phyloP scores from a whole-genome alignment of 1,139 yeast genomes.

The Kodamaea alishanica region DNA sequence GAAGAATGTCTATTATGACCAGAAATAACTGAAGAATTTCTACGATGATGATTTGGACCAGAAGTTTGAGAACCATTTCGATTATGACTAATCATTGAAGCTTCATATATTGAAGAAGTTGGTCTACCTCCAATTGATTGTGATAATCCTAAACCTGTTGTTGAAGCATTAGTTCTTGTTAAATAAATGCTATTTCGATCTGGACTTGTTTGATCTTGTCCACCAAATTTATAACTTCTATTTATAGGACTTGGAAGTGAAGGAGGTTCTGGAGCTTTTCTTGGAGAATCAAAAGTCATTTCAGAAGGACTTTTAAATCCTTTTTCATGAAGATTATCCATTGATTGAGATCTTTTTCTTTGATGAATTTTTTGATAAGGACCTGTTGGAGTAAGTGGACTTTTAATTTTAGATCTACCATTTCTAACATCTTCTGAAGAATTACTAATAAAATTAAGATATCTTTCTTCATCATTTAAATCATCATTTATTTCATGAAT shows the following conservation, averaged over 20 bases:
- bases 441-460: constrained; percentile 6
- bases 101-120: constrained; percentile 44
- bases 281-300: constrained; percentile 48
- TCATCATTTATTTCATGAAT: constrained; percentile 8
- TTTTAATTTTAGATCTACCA: constrained; percentile 4
- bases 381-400: constrained; percentile 13
- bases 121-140: constrained; percentile 27
- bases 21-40: constrained; percentile 31
- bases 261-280: constrained; percentile 64
- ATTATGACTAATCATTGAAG: constrained; percentile 27
- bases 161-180: constrained; percentile 27
- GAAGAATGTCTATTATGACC: constrained; percentile 42
- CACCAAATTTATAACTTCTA: constrained; percentile 26
- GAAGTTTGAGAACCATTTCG: constrained; percentile 24
- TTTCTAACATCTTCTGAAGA: constrained; percentile 9
- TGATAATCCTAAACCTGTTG: constrained; percentile 16
- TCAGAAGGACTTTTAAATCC: constrained; percentile 13
- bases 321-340: constrained; percentile 41
- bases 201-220: constrained; percentile 13
- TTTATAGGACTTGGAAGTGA: constrained; percentile 33
- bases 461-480: constrained; percentile 3
- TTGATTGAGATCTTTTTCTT: constrained; percentile 49
- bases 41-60: constrained; percentile 22
- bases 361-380: constrained; percentile 26
- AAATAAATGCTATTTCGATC: constrained; percentile 17